A percentile compares a stretch with the other conserved stretches of the same genome.
Evolutionary conservation across 2,329 filamentous ascomycete species (phyloP).

Genomic region (Fusarium sp.): DNA sequence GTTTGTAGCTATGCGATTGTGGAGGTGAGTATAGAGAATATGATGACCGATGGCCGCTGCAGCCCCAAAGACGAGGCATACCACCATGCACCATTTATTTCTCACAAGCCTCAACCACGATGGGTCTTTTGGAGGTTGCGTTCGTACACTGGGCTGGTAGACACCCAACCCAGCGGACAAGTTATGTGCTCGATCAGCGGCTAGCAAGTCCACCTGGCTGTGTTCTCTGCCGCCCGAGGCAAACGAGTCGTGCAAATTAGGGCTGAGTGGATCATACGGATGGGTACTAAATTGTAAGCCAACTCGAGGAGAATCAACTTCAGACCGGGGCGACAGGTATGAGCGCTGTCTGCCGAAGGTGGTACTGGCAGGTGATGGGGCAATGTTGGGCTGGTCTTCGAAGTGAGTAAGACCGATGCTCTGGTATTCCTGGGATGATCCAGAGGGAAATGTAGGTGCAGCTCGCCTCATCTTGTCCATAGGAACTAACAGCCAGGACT

Average conservation of each 20-base stretch:
- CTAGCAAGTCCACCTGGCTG: not conserved
- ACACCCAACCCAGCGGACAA: not conserved
- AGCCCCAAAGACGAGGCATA: slow-evolving; percentile 9
- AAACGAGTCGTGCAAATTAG: not conserved
- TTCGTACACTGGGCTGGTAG: not conserved
- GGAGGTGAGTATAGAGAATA: slow-evolving; percentile 18
- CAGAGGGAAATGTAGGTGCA: not conserved
- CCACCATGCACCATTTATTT: slow-evolving; percentile 24
- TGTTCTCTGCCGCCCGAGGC: not conserved
- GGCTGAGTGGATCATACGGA: not conserved
- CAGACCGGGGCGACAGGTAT: slow-evolving; percentile 2
- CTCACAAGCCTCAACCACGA: not conserved
- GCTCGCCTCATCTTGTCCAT: not conserved
- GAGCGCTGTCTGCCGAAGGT: not conserved
- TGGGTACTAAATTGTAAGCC: not conserved
- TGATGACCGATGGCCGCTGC: slow-evolving; percentile 14
- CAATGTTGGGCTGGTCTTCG: not conserved
- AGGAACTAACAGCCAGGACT: not conserved
- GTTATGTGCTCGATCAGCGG: not conserved
- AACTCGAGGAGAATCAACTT: not conserved
- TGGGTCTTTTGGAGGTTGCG: not conserved
- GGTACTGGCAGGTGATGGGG: not conserved
- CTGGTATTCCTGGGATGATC: slow-evolving; percentile 3
- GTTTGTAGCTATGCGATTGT: slow-evolving; percentile 10
- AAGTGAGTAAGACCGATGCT: not conserved